Conservation (phyloP, 2,329 filamentous ascomycete genomes). For the Penicillium digitatum region DNA sequence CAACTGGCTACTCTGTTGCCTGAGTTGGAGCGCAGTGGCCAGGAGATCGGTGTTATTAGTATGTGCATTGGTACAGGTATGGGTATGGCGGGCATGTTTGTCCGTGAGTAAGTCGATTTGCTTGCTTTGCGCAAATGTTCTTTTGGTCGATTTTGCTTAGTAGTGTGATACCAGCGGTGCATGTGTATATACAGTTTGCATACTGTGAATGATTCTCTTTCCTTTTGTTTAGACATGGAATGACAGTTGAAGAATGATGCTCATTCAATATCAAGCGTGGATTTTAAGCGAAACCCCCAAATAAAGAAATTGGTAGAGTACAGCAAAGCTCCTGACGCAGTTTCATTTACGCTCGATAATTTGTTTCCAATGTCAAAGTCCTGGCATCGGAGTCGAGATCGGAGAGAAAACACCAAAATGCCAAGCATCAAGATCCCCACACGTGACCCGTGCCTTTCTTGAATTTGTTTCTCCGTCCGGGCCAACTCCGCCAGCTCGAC, state of each 20-base stretch:
- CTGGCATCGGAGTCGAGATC: too few relatives aligned
- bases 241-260: not conserved
- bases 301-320: not conserved
- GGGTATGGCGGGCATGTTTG: constrained; percentile 68
- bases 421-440: constrained; percentile 15
- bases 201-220: constrained; percentile 11
- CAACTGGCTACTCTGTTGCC: constrained; percentile 72
- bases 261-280: too few relatives aligned
- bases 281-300: too few relatives aligned
- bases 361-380: not conserved
- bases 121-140: constrained; percentile 1
- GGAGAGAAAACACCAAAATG: not conserved
- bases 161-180: constrained; percentile 21
- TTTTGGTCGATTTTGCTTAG: constrained; percentile 6
- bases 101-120: constrained; percentile 52
- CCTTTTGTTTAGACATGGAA: not conserved
- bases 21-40: constrained; percentile 62
- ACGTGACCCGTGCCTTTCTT: constrained; percentile 23
- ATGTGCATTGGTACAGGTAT: constrained; percentile 88
- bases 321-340: not conserved
- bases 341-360: not conserved
- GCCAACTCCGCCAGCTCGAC: constrained; percentile 17
- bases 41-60: constrained; percentile 77
- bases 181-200: constrained; percentile 23
- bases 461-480: constrained; percentile 25